A percentile compares a stretch with the other conserved stretches of the same genome.
Evolutionary conservation across 768 basidiomycete genomes (phyloP).

Genomic region (Hypsizygus marmoreus): DNA sequence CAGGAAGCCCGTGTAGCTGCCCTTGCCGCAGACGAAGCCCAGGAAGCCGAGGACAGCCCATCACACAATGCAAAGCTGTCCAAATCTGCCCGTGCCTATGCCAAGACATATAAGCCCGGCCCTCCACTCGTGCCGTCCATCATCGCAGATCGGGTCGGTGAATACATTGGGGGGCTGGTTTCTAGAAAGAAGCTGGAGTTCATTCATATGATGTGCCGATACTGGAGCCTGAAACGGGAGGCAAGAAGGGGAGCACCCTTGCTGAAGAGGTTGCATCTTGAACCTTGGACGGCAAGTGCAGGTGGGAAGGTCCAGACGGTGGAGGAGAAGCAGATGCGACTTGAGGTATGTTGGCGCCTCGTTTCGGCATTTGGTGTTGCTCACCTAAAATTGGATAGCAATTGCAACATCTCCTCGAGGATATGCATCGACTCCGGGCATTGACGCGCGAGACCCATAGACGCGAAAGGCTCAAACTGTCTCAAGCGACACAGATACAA

Average conservation of each 20-base stretch:
- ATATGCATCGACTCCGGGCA: conserved; percentile 72
- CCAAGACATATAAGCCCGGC: conserved; percentile 89
- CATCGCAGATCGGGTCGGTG: conserved; percentile 76
- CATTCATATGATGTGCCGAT: conserved; percentile 76
- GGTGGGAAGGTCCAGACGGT: conserved; percentile 68
- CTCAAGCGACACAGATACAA: conserved; percentile 69
- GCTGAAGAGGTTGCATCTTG: conserved; percentile 89
- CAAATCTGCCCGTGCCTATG: conserved; percentile 88
- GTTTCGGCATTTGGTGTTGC: background rate
- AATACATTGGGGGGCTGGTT: conserved; percentile 70
- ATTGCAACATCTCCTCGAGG: conserved; percentile 67
- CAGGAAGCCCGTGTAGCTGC: conserved; percentile 60
- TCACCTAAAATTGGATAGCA: conserved; percentile 30
- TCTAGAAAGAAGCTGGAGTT: conserved; percentile 80
- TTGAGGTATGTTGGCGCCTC: conserved; percentile 70
- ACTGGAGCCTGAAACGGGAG: conserved; percentile 98
- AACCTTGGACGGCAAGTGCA: conserved; percentile 92
- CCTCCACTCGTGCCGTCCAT: conserved; percentile 89
- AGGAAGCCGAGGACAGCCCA: conserved; percentile 38
- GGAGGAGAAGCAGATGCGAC: conserved; percentile 78
- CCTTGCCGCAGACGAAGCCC: conserved; percentile 52
- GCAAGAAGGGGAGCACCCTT: conserved; percentile 91
- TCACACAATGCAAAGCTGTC: conserved; percentile 46
- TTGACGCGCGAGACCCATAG: conserved; percentile 69
- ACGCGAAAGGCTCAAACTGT: conserved; percentile 75